Evolutionary conservation across 768 basidiomycete species (phyloP).

Genomic region (Pleurotus giganteus): DNA sequence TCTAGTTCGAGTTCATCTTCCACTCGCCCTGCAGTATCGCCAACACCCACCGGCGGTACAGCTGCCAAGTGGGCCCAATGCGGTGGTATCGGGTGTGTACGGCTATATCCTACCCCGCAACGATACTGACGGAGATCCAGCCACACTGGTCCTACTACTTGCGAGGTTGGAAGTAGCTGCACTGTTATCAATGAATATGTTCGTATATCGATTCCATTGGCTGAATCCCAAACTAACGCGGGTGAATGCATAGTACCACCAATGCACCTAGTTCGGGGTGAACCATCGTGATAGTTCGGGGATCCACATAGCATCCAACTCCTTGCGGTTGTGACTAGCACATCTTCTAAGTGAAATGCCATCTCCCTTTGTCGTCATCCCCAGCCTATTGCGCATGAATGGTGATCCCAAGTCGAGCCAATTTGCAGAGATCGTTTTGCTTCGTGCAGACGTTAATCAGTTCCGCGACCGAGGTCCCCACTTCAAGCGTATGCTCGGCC

Average conservation of each 20-base stretch:
- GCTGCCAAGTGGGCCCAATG: constrained; percentile 38
- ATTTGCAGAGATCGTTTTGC: too few species aligned
- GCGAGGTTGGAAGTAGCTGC: constrained; percentile 34
- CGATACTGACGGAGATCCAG: background rate
- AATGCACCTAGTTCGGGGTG: background rate
- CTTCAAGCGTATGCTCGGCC: background rate
- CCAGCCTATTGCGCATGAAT: too few species aligned
- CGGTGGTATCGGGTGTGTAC: constrained; percentile 43
- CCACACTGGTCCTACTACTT: constrained; percentile 36
- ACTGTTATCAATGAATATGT: constrained; percentile 29
- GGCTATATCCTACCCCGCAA: background rate
- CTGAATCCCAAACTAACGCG: background rate
- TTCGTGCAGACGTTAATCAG: too few species aligned
- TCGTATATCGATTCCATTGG: background rate
- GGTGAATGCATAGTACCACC: background rate
- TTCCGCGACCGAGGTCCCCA: background rate
- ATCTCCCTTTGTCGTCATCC: too few species aligned
- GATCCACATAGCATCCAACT: too few species aligned
- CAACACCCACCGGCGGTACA: background rate
- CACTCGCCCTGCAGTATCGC: background rate
- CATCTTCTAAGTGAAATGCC: too few species aligned
- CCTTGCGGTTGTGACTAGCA: too few species aligned
- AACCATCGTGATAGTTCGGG: too few species aligned
- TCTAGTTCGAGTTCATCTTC: background rate
- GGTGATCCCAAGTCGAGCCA: too few species aligned